Percentiles rank a stretch among this genome's conserved stretches.
These are phyloP conservation scores for Hypocreales sp. DNA, from an alignment of 2,329 filamentous ascomycete genomes.

Conservation along the genomic window DNA sequence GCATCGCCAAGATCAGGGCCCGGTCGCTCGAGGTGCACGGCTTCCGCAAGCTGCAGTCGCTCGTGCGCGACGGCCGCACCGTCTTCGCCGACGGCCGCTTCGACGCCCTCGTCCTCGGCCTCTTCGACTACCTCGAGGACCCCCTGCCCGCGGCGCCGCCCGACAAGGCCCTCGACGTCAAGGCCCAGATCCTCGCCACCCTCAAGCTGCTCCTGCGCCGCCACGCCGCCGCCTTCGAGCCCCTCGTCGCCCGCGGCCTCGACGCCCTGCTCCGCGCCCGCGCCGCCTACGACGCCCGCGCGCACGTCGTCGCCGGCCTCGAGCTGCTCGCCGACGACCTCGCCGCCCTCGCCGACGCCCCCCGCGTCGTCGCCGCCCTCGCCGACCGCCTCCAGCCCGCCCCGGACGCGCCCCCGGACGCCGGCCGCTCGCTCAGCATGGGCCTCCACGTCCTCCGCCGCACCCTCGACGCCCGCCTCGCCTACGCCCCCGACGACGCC, in stretches of 20 bases:
- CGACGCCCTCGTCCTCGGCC: conserved; percentile 47
- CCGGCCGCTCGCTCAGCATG: conserved; percentile 41
- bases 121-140: conserved; percentile 59
- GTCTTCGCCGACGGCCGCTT: conserved; percentile 54
- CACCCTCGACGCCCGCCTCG: conserved; percentile 33
- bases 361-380: conserved; percentile 42
- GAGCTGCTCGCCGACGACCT: conserved; percentile 62
- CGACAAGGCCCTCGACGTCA: conserved; percentile 56
- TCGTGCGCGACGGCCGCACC: conserved; percentile 51
- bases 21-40: conserved; percentile 66
- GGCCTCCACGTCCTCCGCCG: conserved; percentile 47
- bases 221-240: conserved; percentile 48
- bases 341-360: conserved; percentile 46
- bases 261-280: conserved; percentile 51
- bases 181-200: conserved; percentile 58
- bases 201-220: conserved; percentile 58
- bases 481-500: conserved; percentile 31
- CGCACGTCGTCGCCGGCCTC: conserved; percentile 59
- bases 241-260: conserved; percentile 52
- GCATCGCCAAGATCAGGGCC: conserved; percentile 55
- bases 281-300: conserved; percentile 48
- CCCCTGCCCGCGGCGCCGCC: conserved; percentile 35
- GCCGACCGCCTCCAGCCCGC: conserved; percentile 27
- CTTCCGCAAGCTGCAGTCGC: conserved; percentile 62
- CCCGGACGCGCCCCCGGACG: conserved; percentile 25